Percentiles rank a stretch among this genome's conserved stretches.
Conservation (phyloP, 139 green algal genomes). For the Chlamydomonas asymmetrica region DNA sequence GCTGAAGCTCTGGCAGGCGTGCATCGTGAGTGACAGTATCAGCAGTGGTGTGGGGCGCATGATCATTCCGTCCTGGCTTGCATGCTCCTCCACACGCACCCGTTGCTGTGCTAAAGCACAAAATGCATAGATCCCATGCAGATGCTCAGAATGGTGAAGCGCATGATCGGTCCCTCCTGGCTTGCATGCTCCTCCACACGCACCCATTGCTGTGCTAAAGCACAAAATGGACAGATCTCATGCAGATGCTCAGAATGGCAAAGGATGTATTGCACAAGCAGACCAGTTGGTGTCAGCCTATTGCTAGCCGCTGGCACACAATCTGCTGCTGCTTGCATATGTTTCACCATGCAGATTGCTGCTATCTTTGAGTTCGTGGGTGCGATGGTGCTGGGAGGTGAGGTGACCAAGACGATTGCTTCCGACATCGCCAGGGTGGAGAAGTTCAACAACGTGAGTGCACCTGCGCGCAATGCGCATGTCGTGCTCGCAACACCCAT, state of each 20-base stretch:
- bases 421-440: conserved; percentile 11
- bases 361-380: conserved; percentile 53
- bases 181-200: neutral
- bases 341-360: conserved; percentile 22
- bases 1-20: conserved; percentile 39
- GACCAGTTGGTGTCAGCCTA: neutral
- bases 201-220: neutral
- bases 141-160: neutral
- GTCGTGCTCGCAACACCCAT: too few species aligned
- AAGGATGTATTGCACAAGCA: neutral
- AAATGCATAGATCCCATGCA: neutral
- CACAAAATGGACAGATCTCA: neutral
- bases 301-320: neutral
- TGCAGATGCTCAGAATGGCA: neutral
- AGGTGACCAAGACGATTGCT: conserved; percentile 41
- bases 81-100: neutral
- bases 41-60: too few species aligned
- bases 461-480: too few species aligned
- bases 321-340: neutral
- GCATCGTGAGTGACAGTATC: neutral
- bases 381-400: conserved; percentile 38
- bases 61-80: neutral
- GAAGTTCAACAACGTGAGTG: too few species aligned
- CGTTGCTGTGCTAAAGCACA: neutral
- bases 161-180: too few species aligned